Conservation (phyloP, 148 eudicot species). For the Selenicereus undatus region DNA sequence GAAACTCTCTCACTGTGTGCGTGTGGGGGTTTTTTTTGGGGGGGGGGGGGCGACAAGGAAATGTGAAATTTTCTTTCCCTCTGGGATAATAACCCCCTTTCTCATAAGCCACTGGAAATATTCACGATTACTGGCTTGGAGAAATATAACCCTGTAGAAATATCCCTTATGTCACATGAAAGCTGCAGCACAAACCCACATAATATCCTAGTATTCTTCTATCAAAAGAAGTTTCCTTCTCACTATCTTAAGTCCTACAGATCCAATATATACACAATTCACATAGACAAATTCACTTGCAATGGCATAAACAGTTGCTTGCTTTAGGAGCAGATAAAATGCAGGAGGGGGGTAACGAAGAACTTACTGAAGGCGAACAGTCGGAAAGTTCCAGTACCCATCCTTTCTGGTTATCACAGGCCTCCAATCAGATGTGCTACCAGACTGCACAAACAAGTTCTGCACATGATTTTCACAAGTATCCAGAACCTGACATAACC, state of each 20-base stretch:
- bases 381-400: conserved; percentile 65
- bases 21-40: no score
- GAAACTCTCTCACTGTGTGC: no score
- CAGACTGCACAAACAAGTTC: conserved; percentile 48
- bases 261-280: neutral
- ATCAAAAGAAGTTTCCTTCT: neutral
- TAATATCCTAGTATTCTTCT: neutral
- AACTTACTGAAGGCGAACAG: conserved; percentile 80
- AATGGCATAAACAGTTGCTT: neutral
- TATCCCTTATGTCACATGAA: neutral
- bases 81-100: no score
- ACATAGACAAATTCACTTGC: neutral
- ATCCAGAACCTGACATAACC: conserved; percentile 61
- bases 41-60: no score
- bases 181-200: neutral
- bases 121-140: no score
- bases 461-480: conserved; percentile 60
- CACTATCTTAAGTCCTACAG: neutral
- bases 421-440: conserved; percentile 81
- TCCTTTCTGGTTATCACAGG: conserved; percentile 61
- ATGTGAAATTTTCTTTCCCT: no score
- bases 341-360: conserved; percentile 13
- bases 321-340: neutral
- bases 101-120: no score
- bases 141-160: neutral